Evolutionary conservation across 352 stramenopile genomes (phyloP).

Genomic region (Pythium dissotocum): DNA sequence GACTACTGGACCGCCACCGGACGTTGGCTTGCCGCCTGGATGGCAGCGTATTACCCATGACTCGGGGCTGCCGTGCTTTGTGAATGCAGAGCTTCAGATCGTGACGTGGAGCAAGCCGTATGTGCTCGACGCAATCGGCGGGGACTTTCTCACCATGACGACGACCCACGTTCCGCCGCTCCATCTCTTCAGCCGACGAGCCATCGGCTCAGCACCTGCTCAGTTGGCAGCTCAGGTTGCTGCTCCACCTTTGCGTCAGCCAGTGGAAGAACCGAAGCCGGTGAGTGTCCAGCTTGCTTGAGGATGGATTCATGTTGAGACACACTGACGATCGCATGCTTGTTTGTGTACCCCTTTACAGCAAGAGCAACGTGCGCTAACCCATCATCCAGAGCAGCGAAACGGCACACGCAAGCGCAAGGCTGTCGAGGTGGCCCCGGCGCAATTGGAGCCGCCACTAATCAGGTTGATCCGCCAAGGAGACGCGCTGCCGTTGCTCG

Average conservation of each 20-base stretch:
- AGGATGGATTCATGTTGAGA: too few species aligned
- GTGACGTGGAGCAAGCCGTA: conserved; percentile 81
- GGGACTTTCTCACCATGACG: conserved; percentile 44
- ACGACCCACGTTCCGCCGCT: conserved; percentile 67
- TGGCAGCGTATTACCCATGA: conserved; percentile 67
- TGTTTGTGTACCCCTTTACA: not conserved
- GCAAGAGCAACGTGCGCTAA: not conserved
- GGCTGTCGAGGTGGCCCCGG: not conserved
- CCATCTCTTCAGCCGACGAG: conserved; percentile 48
- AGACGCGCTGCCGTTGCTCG: conserved; percentile 11
- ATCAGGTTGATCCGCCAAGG: not conserved
- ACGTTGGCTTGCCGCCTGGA: conserved; percentile 49
- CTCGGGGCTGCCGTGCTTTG: conserved; percentile 70
- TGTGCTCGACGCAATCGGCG: conserved; percentile 37
- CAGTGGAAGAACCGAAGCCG: not conserved
- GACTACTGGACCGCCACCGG: not conserved
- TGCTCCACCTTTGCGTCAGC: not conserved
- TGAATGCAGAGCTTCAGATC: conserved; percentile 51
- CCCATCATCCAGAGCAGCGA: not conserved
- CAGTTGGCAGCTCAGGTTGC: not conserved
- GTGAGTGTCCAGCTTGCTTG: not conserved
- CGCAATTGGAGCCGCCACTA: not conserved
- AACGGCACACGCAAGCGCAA: conserved; percentile 21
- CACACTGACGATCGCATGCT: not conserved
- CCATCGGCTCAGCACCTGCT: not conserved